phyloP scores from a whole-genome alignment of 257 asterid species.

The Scutellaria baicalensis region DNA sequence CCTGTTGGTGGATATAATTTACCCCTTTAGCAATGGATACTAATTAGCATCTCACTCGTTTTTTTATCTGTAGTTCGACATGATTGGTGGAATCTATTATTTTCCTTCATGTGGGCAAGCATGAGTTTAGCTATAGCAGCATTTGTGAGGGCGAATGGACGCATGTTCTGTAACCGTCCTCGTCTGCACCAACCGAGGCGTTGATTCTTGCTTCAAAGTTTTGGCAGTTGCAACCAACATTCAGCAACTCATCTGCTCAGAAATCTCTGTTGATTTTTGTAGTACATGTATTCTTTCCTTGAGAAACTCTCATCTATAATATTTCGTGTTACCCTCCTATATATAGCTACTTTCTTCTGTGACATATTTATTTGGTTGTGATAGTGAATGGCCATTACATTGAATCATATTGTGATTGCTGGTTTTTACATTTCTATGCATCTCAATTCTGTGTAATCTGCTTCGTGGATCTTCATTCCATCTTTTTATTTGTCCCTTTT shows the following conservation, averaged over 20 bases:
- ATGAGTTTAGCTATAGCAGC: slow-evolving; percentile 75
- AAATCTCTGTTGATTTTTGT: slow-evolving; percentile 12
- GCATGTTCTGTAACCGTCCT: slow-evolving; percentile 93
- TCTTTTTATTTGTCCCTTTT: background rate
- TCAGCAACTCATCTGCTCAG: slow-evolving; percentile 6
- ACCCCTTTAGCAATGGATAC: background rate
- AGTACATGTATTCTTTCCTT: slow-evolving; percentile 18
- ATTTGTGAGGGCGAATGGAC: slow-evolving; percentile 81
- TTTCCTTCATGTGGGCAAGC: slow-evolving; percentile 88
- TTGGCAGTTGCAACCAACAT: slow-evolving; percentile 10
- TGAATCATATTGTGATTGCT: background rate
- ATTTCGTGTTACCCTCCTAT: background rate
- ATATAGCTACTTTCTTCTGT: background rate
- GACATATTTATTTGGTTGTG: background rate
- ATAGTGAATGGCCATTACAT: background rate
- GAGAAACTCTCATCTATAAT: slow-evolving; percentile 10
- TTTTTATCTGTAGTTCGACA: slow-evolving; percentile 47
- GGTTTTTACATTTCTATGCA: background rate
- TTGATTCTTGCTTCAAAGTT: slow-evolving; percentile 25
- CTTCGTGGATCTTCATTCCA: background rate
- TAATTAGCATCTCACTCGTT: background rate
- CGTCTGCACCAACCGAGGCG: slow-evolving; percentile 81
- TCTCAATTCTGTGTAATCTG: background rate
- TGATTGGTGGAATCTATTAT: slow-evolving; percentile 59
- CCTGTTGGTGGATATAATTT: background rate